Evolutionary conservation across 345 rosid species (phyloP), one percentile per base, ranked within the genome.

Genomic region (Eutrema heterophyllum): DNA sequence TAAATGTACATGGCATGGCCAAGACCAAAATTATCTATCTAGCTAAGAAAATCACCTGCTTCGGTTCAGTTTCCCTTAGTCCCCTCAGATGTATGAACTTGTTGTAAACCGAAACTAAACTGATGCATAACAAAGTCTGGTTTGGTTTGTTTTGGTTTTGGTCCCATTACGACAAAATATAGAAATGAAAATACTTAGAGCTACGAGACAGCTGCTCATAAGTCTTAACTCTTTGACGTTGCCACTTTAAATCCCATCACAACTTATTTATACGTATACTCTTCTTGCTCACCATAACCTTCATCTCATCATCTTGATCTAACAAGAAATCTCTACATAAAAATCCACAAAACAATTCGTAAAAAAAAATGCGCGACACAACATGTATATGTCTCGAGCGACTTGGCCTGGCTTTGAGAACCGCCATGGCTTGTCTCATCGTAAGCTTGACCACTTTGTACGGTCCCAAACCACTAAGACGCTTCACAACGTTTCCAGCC

Each of bases 401-500:
- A 33, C 74, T 86, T 9, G 74, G 65, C 55, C 83, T 88, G 0
- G 87, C 89, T 1, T 64, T 87, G 9, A 70, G 94, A 75, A 92
- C 96, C 0, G 76, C 71, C 18, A 41, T 92, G 15, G 96, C 97
- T 24, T 89, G 96, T 78, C 60, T 81, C 49, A 80, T 89, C 11
- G 85, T 88, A 11, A 90, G 92, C 56, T 76, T 81, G 76, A 79
- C 85, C 74, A 81, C 88, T 82, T 78, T 89, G 53, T 87, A 79
- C 21, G 84, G 91, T 27, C 96, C 97, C 0, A 66, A 64, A 56
- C 70, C 51, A 14, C 49, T 85, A 56, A 75, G 68, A 48, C 41
- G 57, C 16, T 43, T 81, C 7, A 26, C 83, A 10, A 55, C 84
- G 1, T 89, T 84, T 67, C 88, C 97, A 1, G 88, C 94, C 18